A percentile compares a stretch with the other conserved stretches of the same genome.
phyloP scores from a whole-genome alignment of 768 basidiomycete species.

The Termitomyces titanicus region DNA sequence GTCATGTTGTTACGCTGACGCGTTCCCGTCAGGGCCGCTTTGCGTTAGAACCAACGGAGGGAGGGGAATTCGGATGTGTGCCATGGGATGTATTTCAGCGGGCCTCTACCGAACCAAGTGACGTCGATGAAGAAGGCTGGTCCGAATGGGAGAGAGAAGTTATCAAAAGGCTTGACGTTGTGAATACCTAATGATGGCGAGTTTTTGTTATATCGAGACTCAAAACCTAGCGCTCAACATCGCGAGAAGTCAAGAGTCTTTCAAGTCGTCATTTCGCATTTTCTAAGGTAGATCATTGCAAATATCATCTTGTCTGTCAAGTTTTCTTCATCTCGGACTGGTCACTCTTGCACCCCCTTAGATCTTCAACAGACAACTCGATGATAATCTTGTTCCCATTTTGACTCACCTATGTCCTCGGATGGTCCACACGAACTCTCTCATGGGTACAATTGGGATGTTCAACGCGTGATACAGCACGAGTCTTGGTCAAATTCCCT shows the following conservation, averaged over 20 bases:
- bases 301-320: background rate
- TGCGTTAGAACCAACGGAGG: constrained; percentile 42
- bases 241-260: no score
- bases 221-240: no score
- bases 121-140: constrained; percentile 65
- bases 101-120: constrained; percentile 50
- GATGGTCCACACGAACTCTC: background rate
- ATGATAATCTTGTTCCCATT: background rate
- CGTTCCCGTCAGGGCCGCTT: constrained; percentile 90
- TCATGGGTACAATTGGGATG: background rate
- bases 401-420: background rate
- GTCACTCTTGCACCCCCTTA: no score
- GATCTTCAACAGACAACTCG: no score
- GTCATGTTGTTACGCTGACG: constrained; percentile 89
- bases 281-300: background rate
- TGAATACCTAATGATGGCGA: constrained; percentile 28
- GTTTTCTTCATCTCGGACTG: no score
- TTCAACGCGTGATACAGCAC: constrained; percentile 1
- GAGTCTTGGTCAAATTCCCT: background rate
- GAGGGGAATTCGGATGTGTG: constrained; percentile 57
- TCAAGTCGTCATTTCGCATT: no score
- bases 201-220: no score
- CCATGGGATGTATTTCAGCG: constrained; percentile 73
- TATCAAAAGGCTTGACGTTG: constrained; percentile 59
- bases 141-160: constrained; percentile 82